Conservation (phyloP, 108 stramenopile species). For the Conticribra weissflogii region DNA sequence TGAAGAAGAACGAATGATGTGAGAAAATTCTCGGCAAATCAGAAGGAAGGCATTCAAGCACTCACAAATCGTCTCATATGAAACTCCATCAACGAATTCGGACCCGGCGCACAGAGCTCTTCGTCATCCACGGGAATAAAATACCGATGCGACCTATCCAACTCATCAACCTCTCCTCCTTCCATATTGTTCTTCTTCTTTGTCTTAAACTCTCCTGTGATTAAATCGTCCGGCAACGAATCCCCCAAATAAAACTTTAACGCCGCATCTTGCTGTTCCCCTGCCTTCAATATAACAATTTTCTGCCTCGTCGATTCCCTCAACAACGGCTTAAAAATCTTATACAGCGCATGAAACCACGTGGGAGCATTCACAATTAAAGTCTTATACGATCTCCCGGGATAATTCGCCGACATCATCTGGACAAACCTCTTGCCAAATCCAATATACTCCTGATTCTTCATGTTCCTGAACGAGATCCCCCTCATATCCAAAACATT, state of each 20-base stretch:
- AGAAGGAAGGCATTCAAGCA: conserved; percentile 9
- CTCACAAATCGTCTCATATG: conserved; percentile 57
- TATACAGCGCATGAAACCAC: conserved; percentile 75
- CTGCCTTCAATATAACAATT: conserved; percentile 62
- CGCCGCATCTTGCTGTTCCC: conserved; percentile 57
- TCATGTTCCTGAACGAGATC: conserved; percentile 49
- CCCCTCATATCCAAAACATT: conserved; percentile 78
- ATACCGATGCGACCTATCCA: conserved; percentile 8
- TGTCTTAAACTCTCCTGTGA: conserved; percentile 6
- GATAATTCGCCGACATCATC: conserved; percentile 76
- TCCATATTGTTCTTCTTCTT: conserved; percentile 3
- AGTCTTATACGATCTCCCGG: conserved; percentile 72
- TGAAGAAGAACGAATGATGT: background rate
- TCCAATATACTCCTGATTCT: conserved; percentile 57
- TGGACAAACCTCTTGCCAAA: conserved; percentile 68
- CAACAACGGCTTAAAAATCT: conserved; percentile 68
- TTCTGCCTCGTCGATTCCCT: conserved; percentile 77
- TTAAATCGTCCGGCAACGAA: conserved; percentile 44
- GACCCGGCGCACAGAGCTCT: conserved; percentile 43
- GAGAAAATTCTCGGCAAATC: background rate
- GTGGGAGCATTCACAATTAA: conserved; percentile 76
- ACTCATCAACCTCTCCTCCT: too few species aligned
- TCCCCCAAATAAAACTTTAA: conserved; percentile 60
- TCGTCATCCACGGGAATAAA: conserved; percentile 33
- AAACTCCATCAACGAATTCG: conserved; percentile 45